phyloP scores from a whole-genome alignment of 2,329 filamentous ascomycete genomes.

The Phaeosphaeria sp. region DNA sequence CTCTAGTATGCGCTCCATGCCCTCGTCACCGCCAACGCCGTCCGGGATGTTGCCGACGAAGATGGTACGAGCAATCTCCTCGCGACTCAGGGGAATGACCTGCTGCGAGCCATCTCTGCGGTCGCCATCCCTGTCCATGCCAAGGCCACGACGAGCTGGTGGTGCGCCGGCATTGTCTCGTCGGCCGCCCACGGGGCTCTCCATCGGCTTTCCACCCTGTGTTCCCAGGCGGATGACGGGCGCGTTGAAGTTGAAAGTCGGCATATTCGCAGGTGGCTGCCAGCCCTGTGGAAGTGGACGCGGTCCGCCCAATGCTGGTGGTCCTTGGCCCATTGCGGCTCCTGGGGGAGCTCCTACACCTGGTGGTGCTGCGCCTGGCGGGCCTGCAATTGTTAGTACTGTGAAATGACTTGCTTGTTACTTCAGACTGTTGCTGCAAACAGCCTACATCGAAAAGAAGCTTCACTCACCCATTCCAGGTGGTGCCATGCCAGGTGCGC shows the following conservation, averaged over 20 bases:
- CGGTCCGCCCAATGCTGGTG: slow-evolving; percentile 78
- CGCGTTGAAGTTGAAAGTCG: slow-evolving; percentile 97
- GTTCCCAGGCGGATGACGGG: slow-evolving; percentile 94
- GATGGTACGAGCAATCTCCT: slow-evolving; percentile 90
- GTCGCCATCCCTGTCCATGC: slow-evolving; percentile 66
- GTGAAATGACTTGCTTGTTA: neutral
- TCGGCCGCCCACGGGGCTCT: slow-evolving; percentile 54
- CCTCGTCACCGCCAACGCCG: slow-evolving; percentile 76
- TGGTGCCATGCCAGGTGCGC: slow-evolving; percentile 76
- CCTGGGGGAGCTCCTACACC: slow-evolving; percentile 74
- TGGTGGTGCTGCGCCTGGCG: slow-evolving; percentile 62
- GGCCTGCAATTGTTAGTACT: slow-evolving; percentile 8
- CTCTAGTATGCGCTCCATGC: slow-evolving; percentile 77
- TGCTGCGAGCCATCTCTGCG: slow-evolving; percentile 67
- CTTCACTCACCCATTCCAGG: slow-evolving; percentile 77
- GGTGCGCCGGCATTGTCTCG: slow-evolving; percentile 56
- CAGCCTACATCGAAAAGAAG: neutral
- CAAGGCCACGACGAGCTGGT: slow-evolving; percentile 61
- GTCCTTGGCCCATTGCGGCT: slow-evolving; percentile 74
- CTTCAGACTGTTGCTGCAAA: neutral
- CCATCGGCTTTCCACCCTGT: slow-evolving; percentile 64
- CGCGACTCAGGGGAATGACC: slow-evolving; percentile 80
- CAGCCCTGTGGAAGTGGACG: slow-evolving; percentile 83
- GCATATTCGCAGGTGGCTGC: slow-evolving; percentile 88
- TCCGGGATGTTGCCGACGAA: slow-evolving; percentile 88